Base-by-base conservation (phyloP, 1,139 yeast species). In the Blastobotrys buckinghamii region DNA sequence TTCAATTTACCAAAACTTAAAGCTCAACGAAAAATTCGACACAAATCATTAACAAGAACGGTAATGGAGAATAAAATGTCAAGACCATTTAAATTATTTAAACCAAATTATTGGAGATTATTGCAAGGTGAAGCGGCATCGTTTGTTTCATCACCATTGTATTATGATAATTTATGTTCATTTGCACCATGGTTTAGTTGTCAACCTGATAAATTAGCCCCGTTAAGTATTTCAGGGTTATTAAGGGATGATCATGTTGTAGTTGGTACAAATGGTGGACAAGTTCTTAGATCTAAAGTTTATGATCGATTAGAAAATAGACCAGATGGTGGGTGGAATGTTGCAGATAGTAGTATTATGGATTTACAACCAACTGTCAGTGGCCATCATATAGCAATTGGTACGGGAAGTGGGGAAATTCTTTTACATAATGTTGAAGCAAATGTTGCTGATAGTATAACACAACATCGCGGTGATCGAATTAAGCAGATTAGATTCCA, bases 241-340 rank as follows among this genome's bases (percentile, higher is more conserved):
- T 33, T 38, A 12, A 13, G 27, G 6, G 13, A 34, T 10, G 30
- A 48, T 24, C 16, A 19, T 2, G 44, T 39, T 24, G 41, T 36
- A 5, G 34, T 40, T 4, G 51, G 51, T 17, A 20, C 41, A 30
- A 45, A 44, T 19, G 48, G 45, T 16, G 51, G 51, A 1, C 38
- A 44, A 17, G 15, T 44, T 13, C 15, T 32, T 22, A 6, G 39
- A 30, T 27, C 39, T 16, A 20, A 29, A 2, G 26, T 17, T 29
- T 22, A 17, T 6, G 42, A 38, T 10, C 12, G 19, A 17, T 29
- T 19, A 24, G 29, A 42, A 1, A 33, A 16, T 24, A 30, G 26
- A 6, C 45, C 39, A 9, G n/a, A 24, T n/a, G 30, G 33, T 15
- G 40, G 38, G 19, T 15, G 29, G 15, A 2, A n/a, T 15, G 22